Evolutionary conservation across 306 rosid genomes (phyloP), one percentile per base, ranked within the genome.

Genomic region (Pueraria montana): DNA sequence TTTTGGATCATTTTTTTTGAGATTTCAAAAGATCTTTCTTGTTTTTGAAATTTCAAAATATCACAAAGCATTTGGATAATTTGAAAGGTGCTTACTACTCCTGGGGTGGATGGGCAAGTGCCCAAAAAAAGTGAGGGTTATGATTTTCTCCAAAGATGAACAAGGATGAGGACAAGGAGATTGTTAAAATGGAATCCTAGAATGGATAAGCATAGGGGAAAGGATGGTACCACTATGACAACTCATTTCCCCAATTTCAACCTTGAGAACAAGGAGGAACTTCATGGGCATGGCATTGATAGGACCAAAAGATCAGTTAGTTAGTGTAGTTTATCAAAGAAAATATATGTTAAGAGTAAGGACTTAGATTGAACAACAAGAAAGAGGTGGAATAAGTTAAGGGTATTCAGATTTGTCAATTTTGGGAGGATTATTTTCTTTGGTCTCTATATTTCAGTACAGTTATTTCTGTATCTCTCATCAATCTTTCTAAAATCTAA

Each of bases 401-500:
- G 34, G 30, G 34, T 59, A 4, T 24, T 24, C 17, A 23, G 2
- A 59, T 23, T 23, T 23, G 65, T 59, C 24, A 24, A 24, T 23
- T 58, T 23, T 23, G 17, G 34, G 65, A 23, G 34, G 34, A 24
- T 59, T 59, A 21, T 59, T 24, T 59, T 26, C 65, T 24, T 23
- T 11, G 65, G 36, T 23, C n/a, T 59, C 36, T 4, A 23, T 59
- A 59, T 59, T 59, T 59, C 8, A 24, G 6, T 23, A 4, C 65
- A 59, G 32, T 11, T 59, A 27, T 11, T 23, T 23, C 17, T 23
- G 16, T 59, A 23, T 59, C 65, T 59, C 34, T 21, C 2, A 9
- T 24, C 65, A 23, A 11, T 59, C 65, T 10, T 59, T 59, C 34
- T 59, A 59, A 59, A 59, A 59, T 56, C 63, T 56, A 56, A 56